Conservation (phyloP, 208 protist genomes). For the Trypanosoma congolense region DNA sequence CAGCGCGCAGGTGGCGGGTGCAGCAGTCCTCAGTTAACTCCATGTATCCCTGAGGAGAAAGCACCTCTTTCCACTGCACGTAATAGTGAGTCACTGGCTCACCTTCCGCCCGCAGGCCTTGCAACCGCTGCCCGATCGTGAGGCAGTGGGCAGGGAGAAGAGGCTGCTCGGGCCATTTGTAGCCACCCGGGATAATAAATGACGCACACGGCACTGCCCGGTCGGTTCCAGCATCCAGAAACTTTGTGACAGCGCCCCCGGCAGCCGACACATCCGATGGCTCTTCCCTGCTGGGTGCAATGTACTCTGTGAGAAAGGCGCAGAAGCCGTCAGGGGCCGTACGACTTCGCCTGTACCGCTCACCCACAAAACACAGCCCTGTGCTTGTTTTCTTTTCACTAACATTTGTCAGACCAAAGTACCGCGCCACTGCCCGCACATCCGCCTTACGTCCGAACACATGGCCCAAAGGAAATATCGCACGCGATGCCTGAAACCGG, state of each 20-base stretch:
- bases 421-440: conserved; percentile 40
- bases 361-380: conserved; percentile 73
- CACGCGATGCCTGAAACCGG: conserved; percentile 18
- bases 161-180: background rate
- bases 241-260: conserved; percentile 25
- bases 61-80: conserved; percentile 48
- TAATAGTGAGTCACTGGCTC: conserved; percentile 29
- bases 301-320: conserved; percentile 56
- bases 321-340: conserved; percentile 27
- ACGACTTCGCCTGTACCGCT: conserved; percentile 1
- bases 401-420: conserved; percentile 21
- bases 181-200: background rate
- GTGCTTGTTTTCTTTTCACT: conserved; percentile 70
- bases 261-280: background rate
- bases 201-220: conserved; percentile 13
- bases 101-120: background rate
- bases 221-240: conserved; percentile 36
- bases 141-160: conserved; percentile 55
- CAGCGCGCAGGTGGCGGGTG: conserved; percentile 32
- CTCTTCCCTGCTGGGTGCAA: conserved; percentile 16
- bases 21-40: background rate
- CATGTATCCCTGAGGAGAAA: conserved; percentile 1
- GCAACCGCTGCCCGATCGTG: conserved; percentile 68
- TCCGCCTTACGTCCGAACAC: conserved; percentile 58
- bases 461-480: conserved; percentile 72